Evolutionary conservation across 2,329 filamentous ascomycete genomes (phyloP), one percentile per base, ranked within the genome.

Genomic region (Metarhizium guizhouense): DNA sequence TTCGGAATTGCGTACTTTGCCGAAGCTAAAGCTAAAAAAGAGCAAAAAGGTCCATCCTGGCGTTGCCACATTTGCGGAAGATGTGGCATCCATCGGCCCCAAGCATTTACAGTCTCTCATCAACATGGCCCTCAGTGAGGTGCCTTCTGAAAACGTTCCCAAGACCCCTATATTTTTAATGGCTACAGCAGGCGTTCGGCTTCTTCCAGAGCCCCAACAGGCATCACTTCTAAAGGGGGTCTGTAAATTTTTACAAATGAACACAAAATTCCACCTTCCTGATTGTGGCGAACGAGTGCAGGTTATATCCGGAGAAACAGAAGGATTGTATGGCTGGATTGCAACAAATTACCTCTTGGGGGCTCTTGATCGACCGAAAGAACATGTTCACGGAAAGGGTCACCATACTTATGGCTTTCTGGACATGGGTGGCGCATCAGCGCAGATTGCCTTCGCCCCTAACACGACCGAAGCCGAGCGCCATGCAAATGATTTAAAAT

Each of bases 351-450:
- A 99, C 66, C 74, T 99, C 34, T 78, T 99, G 1, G 93, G 91
- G 32, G 90, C 91, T 4, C 97, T 99, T 64, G 88, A 97, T 68
- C 76, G 81, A 18, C 86, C 90, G 0, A 75, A 85, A 52, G 74
- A 83, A 14, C 89, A 96, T 64, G 76, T 83, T 54, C 90, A 96
- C 68, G 91, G 90, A 53, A 91, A 95, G 61, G 83, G 82, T 30
- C 94, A 97, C 68, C 88, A 92, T 66, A 99, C 94, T 0, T 99
- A 97, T 70, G 94, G 94, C 0, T 99, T 99, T 66, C 76, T 99
- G 58, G 94, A 99, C 68, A 99, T 99, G 95, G 94, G 94, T 52
- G 94, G 94, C 53, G 94, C 94, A 30, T 97, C 93, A 0, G 93
- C 94, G 16, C 94, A 99, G 72, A 97, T 99, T 65, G 94, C 95